A percentile compares a stretch with the other conserved stretches of the same genome.
Evolutionary conservation across 2,329 filamentous ascomycete genomes (phyloP).

Genomic region (Colletotrichum orbiculare): DNA sequence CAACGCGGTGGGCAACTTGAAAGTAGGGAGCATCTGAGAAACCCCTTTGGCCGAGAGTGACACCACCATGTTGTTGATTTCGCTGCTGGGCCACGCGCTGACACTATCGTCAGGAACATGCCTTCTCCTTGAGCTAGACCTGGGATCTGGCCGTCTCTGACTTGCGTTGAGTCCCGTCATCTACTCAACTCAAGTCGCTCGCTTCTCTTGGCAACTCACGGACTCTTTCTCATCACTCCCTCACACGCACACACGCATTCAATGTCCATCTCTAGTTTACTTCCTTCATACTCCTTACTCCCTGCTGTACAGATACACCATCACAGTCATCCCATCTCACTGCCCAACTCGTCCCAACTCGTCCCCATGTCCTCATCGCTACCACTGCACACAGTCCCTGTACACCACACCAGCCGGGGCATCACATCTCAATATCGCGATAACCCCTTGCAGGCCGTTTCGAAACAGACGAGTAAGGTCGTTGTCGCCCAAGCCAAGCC

Average conservation of each 20-base stretch:
- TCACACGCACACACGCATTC: slow-evolving; percentile 8
- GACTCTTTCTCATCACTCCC: not conserved
- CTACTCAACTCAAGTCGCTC: slow-evolving; percentile 1
- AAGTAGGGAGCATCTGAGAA: not conserved
- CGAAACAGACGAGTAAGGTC: slow-evolving; percentile 22
- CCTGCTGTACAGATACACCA: too few species aligned
- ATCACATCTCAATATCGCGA: slow-evolving; percentile 20
- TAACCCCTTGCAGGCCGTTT: slow-evolving; percentile 26
- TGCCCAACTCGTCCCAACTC: not conserved
- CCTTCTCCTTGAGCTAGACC: too few species aligned
- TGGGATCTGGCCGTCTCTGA: not conserved
- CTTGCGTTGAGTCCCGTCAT: not conserved
- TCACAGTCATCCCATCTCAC: not conserved
- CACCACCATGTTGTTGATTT: not conserved
- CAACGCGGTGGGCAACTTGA: slow-evolving; percentile 10
- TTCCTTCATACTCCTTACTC: too few species aligned
- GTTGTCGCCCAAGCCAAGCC: not conserved
- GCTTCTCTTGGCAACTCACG: not conserved
- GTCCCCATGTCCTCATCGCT: not conserved
- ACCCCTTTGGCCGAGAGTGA: not conserved
- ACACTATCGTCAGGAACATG: slow-evolving; percentile 12
- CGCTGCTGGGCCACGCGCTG: slow-evolving; percentile 14
- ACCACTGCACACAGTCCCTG: too few species aligned
- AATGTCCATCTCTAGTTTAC: too few species aligned
- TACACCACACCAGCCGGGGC: not conserved